A percentile compares a stretch with the other conserved stretches of the same genome.
Evolutionary conservation across 2,329 filamentous ascomycete genomes (phyloP).

Genomic region (Rutstroemia sp.): DNA sequence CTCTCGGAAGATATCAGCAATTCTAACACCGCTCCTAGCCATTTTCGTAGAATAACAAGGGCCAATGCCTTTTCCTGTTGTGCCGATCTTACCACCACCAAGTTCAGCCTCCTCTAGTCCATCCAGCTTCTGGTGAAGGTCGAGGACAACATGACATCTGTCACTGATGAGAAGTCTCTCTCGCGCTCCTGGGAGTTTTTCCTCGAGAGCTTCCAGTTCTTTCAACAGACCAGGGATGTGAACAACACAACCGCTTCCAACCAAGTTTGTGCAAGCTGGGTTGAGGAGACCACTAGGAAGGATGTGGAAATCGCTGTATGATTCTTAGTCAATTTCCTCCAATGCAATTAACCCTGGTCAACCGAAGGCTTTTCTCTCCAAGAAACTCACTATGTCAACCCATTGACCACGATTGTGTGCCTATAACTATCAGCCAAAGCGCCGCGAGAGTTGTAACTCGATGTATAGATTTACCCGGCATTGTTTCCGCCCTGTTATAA

Average conservation of each 20-base stretch:
- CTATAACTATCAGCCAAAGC: neutral
- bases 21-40: constrained; percentile 56
- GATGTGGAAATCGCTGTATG: constrained; percentile 39
- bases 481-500: constrained; percentile 43
- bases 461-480: constrained; percentile 32
- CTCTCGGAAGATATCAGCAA: constrained; percentile 61
- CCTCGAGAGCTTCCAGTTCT: constrained; percentile 53
- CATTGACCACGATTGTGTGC: constrained; percentile 36
- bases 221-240: constrained; percentile 61
- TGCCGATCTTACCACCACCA: constrained; percentile 37
- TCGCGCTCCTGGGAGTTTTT: constrained; percentile 46
- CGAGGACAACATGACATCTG: constrained; percentile 44
- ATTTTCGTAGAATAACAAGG: constrained; percentile 55
- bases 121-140: constrained; percentile 60
- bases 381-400: constrained; percentile 31
- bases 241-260: constrained; percentile 63
- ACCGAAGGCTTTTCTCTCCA: neutral
- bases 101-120: constrained; percentile 56
- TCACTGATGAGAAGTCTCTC: constrained; percentile 57
- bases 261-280: constrained; percentile 62
- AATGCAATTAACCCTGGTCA: neutral
- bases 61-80: constrained; percentile 41
- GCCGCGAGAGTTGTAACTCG: neutral
- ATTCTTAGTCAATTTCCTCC: neutral
- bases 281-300: constrained; percentile 66